Evolutionary conservation across 2,329 filamentous ascomycete genomes (phyloP), one percentile per base, ranked within the genome.

Genomic region (Sordariomycetes sp.): DNA sequence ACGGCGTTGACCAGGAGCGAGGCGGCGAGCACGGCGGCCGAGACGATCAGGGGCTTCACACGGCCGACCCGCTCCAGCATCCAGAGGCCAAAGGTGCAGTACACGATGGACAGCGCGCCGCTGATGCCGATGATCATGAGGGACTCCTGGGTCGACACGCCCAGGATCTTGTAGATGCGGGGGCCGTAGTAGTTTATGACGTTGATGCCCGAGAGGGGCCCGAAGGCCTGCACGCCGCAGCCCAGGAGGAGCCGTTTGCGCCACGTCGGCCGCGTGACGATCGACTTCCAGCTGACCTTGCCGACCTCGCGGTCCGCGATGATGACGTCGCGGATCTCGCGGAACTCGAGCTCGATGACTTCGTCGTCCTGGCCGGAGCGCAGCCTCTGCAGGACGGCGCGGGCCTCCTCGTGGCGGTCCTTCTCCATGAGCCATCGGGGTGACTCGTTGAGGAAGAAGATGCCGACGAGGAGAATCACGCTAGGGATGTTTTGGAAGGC

Each of bases 371-470:
- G 66, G 58, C 79, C 74, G 12, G 77, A 79, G 35, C 82, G 83
- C 22, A 54, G 37, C 62, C 79, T 85, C 10, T 74, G 75, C 51
- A 87, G 73, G 16, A 79, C 77, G 1, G 72, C 70, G n/a, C 77
- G 70, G 0, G 81, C 79, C 58, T 81, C 72, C 7, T 81, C 77
- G 16, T 74, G 69, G 52, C 79, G 76, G 61, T 78, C 75, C 58
- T 82, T 77, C 58, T 77, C 76, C 58, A 83, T 80, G 22, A 85
- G 72, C 82, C 82, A 86, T 59, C 83, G 71, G 1, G 84, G 84
- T 3, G 79, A 83, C 64, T 87, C 83, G 0, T 84, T 83, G 18
- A 68, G 55, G 61, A 62, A 68, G 14, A 48, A 50, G 10, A 68
- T 60, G 3, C 63, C 64, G 2, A 59, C 14, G 10, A 67, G 20